phyloP scores from a whole-genome alignment of 805 yeast genomes.

The Ogataea paradorogensis region DNA sequence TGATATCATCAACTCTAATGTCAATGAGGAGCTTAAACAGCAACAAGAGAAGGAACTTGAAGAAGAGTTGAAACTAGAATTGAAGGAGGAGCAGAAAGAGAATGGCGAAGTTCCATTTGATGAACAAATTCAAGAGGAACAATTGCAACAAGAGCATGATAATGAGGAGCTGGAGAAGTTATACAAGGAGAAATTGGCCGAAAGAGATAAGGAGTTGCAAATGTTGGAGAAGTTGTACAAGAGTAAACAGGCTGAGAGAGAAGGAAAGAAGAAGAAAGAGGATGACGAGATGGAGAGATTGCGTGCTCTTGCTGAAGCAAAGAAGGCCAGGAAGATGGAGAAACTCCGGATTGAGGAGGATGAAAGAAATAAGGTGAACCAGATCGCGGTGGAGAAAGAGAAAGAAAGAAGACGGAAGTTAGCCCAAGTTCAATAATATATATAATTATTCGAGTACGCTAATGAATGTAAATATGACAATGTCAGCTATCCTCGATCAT shows the following conservation, averaged over 20 bases:
- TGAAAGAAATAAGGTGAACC: constrained; percentile 19
- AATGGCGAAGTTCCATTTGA: constrained; percentile 3
- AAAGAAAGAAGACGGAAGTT: constrained; percentile 26
- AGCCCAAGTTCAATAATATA: constrained; percentile 7
- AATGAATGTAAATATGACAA: background rate
- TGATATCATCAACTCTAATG: constrained; percentile 28
- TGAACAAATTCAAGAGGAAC: constrained; percentile 6
- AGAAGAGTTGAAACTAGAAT: constrained; percentile 16
- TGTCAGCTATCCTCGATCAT: constrained; percentile 40
- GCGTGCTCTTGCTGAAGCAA: constrained; percentile 29
- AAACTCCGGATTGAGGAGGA: constrained; percentile 20
- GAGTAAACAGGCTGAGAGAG: constrained; percentile 17
- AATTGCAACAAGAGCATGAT: constrained; percentile 9
- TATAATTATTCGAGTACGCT: constrained; percentile 2
- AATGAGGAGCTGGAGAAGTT: constrained; percentile 16
- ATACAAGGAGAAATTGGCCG: constrained; percentile 20
- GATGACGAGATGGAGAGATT: constrained; percentile 31
- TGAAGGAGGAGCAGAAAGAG: constrained; percentile 11
- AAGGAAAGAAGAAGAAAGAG: constrained; percentile 16
- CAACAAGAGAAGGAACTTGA: constrained; percentile 19
- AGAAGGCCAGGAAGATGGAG: constrained; percentile 23
- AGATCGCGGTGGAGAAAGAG: constrained; percentile 31
- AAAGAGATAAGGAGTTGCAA: constrained; percentile 28
- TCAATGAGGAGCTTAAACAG: constrained; percentile 21
- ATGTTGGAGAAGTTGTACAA: constrained; percentile 22